These are phyloP conservation scores for Exophiala sp. DNA, from an alignment of 2,329 filamentous ascomycete species.

Conservation along the genomic window DNA sequence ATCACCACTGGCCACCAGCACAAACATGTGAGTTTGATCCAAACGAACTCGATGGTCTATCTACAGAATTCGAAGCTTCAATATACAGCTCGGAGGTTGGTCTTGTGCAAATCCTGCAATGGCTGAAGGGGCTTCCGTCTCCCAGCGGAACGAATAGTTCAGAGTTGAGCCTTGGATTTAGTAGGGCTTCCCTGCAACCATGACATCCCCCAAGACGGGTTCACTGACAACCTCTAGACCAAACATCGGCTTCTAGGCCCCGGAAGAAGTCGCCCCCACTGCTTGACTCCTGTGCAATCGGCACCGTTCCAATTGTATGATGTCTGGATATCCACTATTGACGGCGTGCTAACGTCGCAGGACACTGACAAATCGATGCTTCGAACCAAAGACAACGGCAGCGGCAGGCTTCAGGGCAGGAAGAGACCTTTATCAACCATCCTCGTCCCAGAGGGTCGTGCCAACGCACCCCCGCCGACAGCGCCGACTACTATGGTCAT, in stretches of 20 bases:
- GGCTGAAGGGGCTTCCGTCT: neutral
- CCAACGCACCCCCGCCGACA: neutral
- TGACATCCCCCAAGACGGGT: no score
- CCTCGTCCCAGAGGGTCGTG: neutral
- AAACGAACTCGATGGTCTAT: neutral
- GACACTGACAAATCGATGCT: neutral
- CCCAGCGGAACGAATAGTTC: neutral
- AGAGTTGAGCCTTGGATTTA: neutral
- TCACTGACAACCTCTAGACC: neutral
- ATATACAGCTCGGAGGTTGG: neutral
- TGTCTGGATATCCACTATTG: no score
- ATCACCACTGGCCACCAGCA: neutral
- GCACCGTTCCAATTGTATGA: neutral
- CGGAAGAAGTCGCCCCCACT: neutral
- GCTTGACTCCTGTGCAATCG: neutral
- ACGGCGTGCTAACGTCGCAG: no score
- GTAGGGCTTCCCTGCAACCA: neutral
- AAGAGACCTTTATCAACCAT: constrained; percentile 1
- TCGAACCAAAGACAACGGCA: neutral
- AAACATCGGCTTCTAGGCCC: neutral
- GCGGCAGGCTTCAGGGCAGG: neutral
- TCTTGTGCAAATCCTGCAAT: neutral
- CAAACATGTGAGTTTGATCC: neutral
- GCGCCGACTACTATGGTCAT: neutral
- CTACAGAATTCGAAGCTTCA: neutral